Evolutionary conservation across 1,284 basidiomycete species (phyloP), one percentile per base, ranked within the genome.

Genomic region (Rhodotorula glutinis): DNA sequence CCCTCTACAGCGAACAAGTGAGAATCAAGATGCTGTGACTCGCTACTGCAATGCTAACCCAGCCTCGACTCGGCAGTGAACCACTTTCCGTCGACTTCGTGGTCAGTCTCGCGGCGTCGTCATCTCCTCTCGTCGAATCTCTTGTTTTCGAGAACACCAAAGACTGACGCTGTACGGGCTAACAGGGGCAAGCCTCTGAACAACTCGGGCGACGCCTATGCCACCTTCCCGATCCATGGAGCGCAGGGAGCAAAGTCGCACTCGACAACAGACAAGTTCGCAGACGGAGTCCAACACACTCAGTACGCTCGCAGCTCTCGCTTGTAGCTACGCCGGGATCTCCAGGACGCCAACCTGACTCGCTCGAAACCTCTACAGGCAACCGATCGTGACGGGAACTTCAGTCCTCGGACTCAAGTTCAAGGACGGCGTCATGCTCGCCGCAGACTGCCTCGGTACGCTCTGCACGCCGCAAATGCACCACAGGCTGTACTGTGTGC

Each of bases 381-480:
- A 95, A 76, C 95, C 96, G 11, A 89, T 98, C 71, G 92, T 98
- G 21, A 98, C 95, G 0, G 96, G 95, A 74, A 96, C 95, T 8
- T 94, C 91, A 63, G 92, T 98, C 13, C 84, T 98, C 47, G 96
- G 90, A 10, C 83, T 98, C 78, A 90, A 90, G 80, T 98, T 86
- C 85, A 92, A 94, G 79, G 92, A 92, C 75, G 95, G 96, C 4
- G 87, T 98, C 73, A 97, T 99, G 92, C 87, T 99, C 82, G 93
- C 96, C n/a, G 92, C 96, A 44, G 95, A 99, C 83, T 98, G 90
- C 75, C 88, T 98, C 59, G 92, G 92, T 93, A 77, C 71, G 54
- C 41, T n/a, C 57, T n/a, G n/a, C n/a, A n/a, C n/a, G n/a, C n/a
- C n/a, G n/a, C n/a, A n/a, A n/a, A n/a, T n/a, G n/a, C n/a, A n/a